Evolutionary conservation across 495 filamentous ascomycete genomes (phyloP).

Genomic region (Schizothecium vesticola): DNA sequence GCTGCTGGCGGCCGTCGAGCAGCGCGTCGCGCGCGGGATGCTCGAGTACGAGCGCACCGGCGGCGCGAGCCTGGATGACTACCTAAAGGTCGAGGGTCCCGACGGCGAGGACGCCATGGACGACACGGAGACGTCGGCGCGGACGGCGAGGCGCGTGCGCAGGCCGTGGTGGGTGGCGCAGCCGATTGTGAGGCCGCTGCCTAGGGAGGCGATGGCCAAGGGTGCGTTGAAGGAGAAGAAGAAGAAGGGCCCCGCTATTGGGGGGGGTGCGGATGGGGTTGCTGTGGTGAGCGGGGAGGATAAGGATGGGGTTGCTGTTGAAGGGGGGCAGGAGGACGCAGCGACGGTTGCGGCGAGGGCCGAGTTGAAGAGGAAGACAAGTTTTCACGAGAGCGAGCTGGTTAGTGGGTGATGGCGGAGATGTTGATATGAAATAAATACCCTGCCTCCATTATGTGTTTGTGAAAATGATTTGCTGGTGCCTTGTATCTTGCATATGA

Average conservation of each 20-base stretch:
- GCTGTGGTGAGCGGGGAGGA: conserved; percentile 6
- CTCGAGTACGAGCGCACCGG: conserved; percentile 58
- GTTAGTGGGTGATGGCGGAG: conserved; percentile 22
- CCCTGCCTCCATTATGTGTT: neutral
- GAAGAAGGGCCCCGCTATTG: conserved; percentile 24
- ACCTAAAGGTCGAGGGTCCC: conserved; percentile 12
- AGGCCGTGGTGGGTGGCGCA: conserved; percentile 92
- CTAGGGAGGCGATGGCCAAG: conserved; percentile 79
- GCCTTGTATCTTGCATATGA: neutral
- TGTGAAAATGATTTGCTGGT: neutral
- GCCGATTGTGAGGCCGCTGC: conserved; percentile 80
- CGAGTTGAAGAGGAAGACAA: conserved; percentile 22
- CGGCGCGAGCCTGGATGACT: conserved; percentile 51
- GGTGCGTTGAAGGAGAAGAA: conserved; percentile 64
- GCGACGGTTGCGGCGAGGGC: neutral
- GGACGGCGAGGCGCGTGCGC: conserved; percentile 62
- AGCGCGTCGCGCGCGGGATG: conserved; percentile 64
- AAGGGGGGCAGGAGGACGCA: conserved; percentile 11
- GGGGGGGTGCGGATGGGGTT: conserved; percentile 24
- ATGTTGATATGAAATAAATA: neutral
- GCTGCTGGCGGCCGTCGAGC: conserved; percentile 54
- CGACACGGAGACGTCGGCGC: conserved; percentile 54
- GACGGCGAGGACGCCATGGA: conserved; percentile 19
- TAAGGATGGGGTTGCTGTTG: conserved; percentile 12
- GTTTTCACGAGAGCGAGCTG: conserved; percentile 23